These are phyloP conservation scores for Ustilago esculenta DNA, from an alignment of 1,284 basidiomycete genomes.

Conservation along the genomic window DNA sequence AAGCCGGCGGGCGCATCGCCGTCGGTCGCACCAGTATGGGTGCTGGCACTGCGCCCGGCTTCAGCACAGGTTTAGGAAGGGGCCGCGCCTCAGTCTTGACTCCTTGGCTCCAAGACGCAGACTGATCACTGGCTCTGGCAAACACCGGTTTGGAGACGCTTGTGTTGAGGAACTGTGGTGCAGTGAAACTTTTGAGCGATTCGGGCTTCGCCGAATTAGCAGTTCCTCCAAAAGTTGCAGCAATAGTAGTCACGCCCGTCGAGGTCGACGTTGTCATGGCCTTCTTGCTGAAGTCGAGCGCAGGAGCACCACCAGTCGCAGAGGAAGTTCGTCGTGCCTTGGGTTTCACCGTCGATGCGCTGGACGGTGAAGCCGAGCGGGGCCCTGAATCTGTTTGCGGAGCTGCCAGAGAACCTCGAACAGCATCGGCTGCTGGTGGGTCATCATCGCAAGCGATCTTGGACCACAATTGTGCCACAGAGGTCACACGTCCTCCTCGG, in stretches of 20 bases:
- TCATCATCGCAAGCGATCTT: conserved; percentile 53
- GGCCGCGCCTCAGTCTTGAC: conserved; percentile 31
- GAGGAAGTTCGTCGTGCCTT: conserved; percentile 41
- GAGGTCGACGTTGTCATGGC: conserved; percentile 17
- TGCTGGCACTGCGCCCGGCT: conserved; percentile 30
- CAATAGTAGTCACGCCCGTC: conserved; percentile 25
- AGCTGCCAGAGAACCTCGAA: conserved; percentile 9
- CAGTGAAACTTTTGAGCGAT: conserved; percentile 35
- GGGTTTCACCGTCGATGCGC: conserved; percentile 49
- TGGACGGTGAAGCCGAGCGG: conserved; percentile 30
- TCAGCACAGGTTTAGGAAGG: conserved; percentile 31
- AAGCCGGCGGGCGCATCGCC: conserved; percentile 25
- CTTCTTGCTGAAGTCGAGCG: conserved; percentile 56
- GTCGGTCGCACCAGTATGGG: conserved; percentile 33
- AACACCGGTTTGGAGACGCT: conserved; percentile 40
- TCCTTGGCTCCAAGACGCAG: not conserved
- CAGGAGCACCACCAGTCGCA: conserved; percentile 44
- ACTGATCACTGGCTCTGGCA: conserved; percentile 11
- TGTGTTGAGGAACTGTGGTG: conserved; percentile 54
- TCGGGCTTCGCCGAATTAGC: conserved; percentile 20
- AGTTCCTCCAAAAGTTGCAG: conserved; percentile 22
- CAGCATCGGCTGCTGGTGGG: not conserved
- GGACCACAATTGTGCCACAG: conserved; percentile 79
- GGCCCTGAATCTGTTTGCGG: conserved; percentile 7
- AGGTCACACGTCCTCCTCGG: conserved; percentile 77